These are phyloP conservation scores for Letharia lupina DNA, from an alignment of 495 filamentous ascomycete species.

Conservation along the genomic window DNA sequence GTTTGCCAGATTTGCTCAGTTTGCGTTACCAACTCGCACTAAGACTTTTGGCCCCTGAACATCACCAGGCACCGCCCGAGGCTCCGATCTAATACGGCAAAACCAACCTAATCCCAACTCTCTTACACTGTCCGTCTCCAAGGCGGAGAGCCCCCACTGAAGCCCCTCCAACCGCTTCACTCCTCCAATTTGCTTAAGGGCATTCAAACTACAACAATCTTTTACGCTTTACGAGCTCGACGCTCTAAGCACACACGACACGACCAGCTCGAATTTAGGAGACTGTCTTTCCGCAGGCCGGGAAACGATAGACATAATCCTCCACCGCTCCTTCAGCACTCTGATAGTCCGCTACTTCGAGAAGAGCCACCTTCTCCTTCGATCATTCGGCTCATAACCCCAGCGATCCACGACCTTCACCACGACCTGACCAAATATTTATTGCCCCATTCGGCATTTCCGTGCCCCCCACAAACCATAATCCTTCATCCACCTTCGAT, in stretches of 20 bases:
- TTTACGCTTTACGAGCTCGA: slow-evolving; percentile 19
- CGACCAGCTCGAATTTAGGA: not conserved
- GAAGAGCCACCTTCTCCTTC: not conserved
- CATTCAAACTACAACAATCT: slow-evolving; percentile 1
- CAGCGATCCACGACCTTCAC: slow-evolving; percentile 11
- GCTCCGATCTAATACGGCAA: slow-evolving; percentile 14
- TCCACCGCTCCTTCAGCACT: slow-evolving; percentile 1
- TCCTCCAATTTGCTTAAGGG: slow-evolving; percentile 2
- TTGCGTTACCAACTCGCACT: slow-evolving; percentile 13
- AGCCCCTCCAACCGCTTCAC: slow-evolving; percentile 16
- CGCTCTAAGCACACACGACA: slow-evolving; percentile 19
- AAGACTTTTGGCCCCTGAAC: slow-evolving; percentile 20
- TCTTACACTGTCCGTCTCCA: not conserved
- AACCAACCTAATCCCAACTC: slow-evolving; percentile 6
- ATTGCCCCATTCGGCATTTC: slow-evolving; percentile 11
- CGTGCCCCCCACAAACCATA: slow-evolving; percentile 8
- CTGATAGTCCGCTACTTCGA: slow-evolving; percentile 1
- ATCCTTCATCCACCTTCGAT: slow-evolving; percentile 17
- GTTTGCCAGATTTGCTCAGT: slow-evolving; percentile 6
- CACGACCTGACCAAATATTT: slow-evolving; percentile 2
- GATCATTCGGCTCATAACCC: not conserved
- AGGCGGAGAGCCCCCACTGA: slow-evolving; percentile 19
- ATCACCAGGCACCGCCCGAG: slow-evolving; percentile 24
- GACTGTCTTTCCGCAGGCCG: slow-evolving; percentile 20
- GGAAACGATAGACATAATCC: slow-evolving; percentile 9